Percentiles rank a stretch among this genome's conserved stretches.
These are phyloP conservation scores for Nemania serpens DNA, from an alignment of 2,329 filamentous ascomycete species.

Conservation along the genomic window DNA sequence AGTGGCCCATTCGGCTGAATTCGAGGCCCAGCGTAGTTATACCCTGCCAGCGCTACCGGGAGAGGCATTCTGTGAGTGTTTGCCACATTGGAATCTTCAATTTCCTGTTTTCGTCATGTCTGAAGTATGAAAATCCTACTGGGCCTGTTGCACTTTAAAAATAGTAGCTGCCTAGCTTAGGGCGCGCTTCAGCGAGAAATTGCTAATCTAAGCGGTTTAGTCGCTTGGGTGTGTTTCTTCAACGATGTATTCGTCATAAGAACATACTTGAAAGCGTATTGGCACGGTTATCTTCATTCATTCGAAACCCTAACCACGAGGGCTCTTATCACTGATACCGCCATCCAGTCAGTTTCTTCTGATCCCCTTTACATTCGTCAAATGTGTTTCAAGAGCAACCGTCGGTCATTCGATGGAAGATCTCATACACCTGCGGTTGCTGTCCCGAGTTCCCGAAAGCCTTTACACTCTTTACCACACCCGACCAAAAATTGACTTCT, in stretches of 20 bases:
- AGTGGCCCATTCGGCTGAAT: too few relatives aligned
- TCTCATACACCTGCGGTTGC: not conserved
- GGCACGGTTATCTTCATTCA: not conserved
- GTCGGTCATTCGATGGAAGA: too few relatives aligned
- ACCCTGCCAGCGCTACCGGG: not conserved
- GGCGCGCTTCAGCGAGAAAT: not conserved
- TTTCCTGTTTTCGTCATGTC: too few relatives aligned
- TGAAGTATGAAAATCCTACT: not conserved
- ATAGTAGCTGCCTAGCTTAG: too few relatives aligned
- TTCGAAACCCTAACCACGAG: not conserved
- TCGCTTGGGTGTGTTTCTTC: constrained; percentile 23
- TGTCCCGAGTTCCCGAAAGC: too few relatives aligned
- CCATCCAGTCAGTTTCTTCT: constrained; percentile 3
- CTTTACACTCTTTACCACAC: not conserved
- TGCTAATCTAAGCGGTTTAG: not conserved
- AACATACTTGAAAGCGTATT: not conserved
- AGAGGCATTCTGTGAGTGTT: constrained; percentile 19
- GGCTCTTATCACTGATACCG: constrained; percentile 15
- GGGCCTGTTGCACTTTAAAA: not conserved
- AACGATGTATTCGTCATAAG: constrained; percentile 13
- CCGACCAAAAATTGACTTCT: not conserved
- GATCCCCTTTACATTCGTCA: too few relatives aligned
- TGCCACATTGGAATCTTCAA: not conserved
- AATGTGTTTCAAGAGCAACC: too few relatives aligned
- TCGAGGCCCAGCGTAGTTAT: too few relatives aligned